Evolutionary conservation across 1,284 basidiomycete species (phyloP).

Genomic region (Melampsora larici-populina): DNA sequence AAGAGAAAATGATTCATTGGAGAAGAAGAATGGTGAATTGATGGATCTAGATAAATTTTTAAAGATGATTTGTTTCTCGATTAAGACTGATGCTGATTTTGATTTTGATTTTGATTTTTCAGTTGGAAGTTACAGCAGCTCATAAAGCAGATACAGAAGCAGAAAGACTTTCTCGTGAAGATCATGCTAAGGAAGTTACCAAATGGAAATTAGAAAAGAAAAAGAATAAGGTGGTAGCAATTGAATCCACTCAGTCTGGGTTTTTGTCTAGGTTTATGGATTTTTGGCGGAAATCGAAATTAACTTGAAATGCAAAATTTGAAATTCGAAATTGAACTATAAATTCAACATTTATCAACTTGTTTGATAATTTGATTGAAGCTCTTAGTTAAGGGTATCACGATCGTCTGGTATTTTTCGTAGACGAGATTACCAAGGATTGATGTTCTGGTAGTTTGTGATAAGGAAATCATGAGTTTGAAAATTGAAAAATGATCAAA

Average conservation of each 20-base stretch:
- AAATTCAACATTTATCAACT: too few relatives aligned
- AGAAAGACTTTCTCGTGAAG: not conserved
- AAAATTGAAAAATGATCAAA: too few relatives aligned
- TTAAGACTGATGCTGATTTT: not conserved
- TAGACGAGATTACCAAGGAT: too few relatives aligned
- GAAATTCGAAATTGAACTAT: too few relatives aligned
- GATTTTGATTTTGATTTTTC: not conserved
- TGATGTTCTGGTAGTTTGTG: too few relatives aligned
- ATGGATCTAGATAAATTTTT: not conserved
- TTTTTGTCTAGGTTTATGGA: constrained; percentile 2
- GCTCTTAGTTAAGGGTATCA: too few relatives aligned
- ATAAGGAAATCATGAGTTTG: too few relatives aligned
- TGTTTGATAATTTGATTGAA: too few relatives aligned
- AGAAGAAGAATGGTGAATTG: constrained; percentile 20
- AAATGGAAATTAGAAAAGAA: constrained; percentile 12
- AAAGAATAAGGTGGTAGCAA: not conserved
- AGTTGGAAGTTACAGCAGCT: constrained; percentile 18
- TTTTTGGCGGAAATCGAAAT: not conserved
- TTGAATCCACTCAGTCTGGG: not conserved
- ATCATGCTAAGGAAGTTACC: constrained; percentile 12
- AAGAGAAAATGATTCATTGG: constrained; percentile 24
- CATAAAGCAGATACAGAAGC: constrained; percentile 11
- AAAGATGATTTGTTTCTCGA: too few relatives aligned
- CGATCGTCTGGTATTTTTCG: too few relatives aligned
- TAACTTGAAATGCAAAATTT: too few relatives aligned